phyloP scores from a whole-genome alignment of 2,329 filamentous ascomycete genomes.

The Xylaria sp. region DNA sequence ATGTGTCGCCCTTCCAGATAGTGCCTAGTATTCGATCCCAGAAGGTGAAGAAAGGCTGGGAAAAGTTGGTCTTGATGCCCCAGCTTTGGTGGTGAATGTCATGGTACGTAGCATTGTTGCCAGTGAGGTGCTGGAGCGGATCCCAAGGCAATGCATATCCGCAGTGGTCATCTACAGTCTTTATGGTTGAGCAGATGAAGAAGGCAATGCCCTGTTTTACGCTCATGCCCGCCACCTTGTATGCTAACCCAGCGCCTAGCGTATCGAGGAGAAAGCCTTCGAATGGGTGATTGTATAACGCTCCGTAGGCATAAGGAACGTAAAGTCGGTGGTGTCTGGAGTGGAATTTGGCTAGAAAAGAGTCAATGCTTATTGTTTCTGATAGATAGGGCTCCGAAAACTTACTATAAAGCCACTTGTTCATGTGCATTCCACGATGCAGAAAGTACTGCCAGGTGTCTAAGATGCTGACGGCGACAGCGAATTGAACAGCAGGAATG shows the following conservation, averaged over 20 bases:
- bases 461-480: constrained; percentile 77
- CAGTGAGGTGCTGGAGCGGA: constrained; percentile 88
- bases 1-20: constrained; percentile 77
- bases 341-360: constrained; percentile 79
- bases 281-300: constrained; percentile 94
- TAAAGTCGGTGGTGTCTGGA: constrained; percentile 96
- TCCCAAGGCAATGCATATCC: constrained; percentile 97
- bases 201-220: constrained; percentile 88
- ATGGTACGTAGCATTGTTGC: constrained; percentile 96
- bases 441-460: constrained; percentile 99
- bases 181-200: constrained; percentile 89
- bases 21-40: constrained; percentile 89
- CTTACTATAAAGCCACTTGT: constrained; percentile 96
- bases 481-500: constrained; percentile 82
- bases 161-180: constrained; percentile 98
- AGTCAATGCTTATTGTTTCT: constrained; percentile 47
- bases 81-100: constrained; percentile 99
- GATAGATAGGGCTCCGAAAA: constrained; percentile 70
- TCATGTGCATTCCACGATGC: constrained; percentile 96
- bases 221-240: constrained; percentile 85
- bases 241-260: constrained; percentile 83
- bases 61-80: constrained; percentile 97
- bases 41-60: constrained; percentile 93
- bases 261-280: constrained; percentile 96
- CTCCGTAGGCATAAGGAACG: constrained; percentile 96